Conservation (phyloP, 768 basidiomycete genomes). For the Mycena floridula region DNA sequence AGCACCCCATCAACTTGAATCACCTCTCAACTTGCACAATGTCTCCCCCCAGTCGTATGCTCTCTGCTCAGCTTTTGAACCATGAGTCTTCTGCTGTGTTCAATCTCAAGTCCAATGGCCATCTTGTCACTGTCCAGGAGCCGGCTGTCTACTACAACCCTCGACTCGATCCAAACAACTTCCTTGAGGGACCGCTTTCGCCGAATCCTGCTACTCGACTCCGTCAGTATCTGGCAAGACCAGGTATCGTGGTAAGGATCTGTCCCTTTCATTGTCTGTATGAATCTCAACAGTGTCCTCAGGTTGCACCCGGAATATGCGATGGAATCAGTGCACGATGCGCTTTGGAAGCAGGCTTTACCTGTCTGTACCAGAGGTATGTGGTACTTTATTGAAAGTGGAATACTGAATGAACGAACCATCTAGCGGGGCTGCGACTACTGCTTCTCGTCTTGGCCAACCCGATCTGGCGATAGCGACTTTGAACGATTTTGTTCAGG, state of each 20-base stretch:
- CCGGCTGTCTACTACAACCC: slow-evolving; percentile 43
- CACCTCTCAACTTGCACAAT: too few species aligned
- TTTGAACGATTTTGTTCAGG: slow-evolving; percentile 47
- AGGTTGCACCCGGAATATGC: slow-evolving; percentile 32
- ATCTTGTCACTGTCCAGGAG: too few species aligned
- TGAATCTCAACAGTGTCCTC: neutral
- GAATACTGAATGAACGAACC: neutral
- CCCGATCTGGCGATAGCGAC: slow-evolving; percentile 52
- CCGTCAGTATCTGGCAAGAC: slow-evolving; percentile 37
- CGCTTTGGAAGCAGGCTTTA: slow-evolving; percentile 46
- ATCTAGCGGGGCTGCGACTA: slow-evolving; percentile 38
- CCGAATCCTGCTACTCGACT: slow-evolving; percentile 43
- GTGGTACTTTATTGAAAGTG: slow-evolving; percentile 1
- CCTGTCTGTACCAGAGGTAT: slow-evolving; percentile 47
- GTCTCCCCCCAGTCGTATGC: too few species aligned
- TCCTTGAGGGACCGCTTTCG: slow-evolving; percentile 43
- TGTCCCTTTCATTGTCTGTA: neutral
- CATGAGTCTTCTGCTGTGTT: too few species aligned
- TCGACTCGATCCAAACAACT: slow-evolving; percentile 46
- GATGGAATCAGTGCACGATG: slow-evolving; percentile 48
- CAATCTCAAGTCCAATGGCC: too few species aligned
- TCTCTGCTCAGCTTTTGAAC: too few species aligned
- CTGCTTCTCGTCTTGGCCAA: slow-evolving; percentile 48
- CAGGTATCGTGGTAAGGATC: slow-evolving; percentile 45
- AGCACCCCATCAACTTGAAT: too few species aligned